These are phyloP conservation scores for Syncephalastrum monosporum DNA, from an alignment of 371 early-diverging fungal genomes.

Conservation along the genomic window DNA sequence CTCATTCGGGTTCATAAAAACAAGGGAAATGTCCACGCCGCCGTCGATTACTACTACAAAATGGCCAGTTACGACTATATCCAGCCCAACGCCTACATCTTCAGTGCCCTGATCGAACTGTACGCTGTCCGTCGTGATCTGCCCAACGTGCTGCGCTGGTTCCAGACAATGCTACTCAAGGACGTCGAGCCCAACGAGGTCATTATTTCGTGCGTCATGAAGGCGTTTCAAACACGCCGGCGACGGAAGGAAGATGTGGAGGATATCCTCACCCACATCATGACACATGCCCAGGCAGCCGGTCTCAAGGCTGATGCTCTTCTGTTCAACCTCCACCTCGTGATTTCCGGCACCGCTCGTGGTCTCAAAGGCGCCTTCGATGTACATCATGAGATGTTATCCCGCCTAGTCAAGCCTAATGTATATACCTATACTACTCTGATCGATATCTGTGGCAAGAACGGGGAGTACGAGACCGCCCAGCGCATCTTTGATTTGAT, in stretches of 20 bases:
- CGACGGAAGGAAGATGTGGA: conserved; percentile 10
- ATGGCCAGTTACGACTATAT: conserved; percentile 14
- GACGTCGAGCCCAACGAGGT: conserved; percentile 32
- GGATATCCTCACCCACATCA: conserved; percentile 26
- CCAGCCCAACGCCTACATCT: conserved; percentile 50
- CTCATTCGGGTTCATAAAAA: conserved; percentile 42
- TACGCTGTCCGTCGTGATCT: conserved; percentile 23
- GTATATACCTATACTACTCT: conserved; percentile 44
- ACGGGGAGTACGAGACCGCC: conserved; percentile 35
- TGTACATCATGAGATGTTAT: conserved; percentile 42
- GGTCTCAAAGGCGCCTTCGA: conserved; percentile 32
- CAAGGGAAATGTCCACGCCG: conserved; percentile 18
- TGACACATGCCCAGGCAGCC: conserved; percentile 27
- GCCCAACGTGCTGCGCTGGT: conserved; percentile 38
- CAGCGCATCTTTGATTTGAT: conserved; percentile 45
- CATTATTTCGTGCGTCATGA: conserved; percentile 29
- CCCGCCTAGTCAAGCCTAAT: conserved; percentile 31
- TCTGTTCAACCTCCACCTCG: conserved; percentile 41
- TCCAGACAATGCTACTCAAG: conserved; percentile 33
- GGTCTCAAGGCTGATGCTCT: conserved; percentile 40
- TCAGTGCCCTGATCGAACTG: conserved; percentile 49
- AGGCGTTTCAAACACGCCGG: conserved; percentile 18
- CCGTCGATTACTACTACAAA: conserved; percentile 36
- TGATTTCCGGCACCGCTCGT: conserved; percentile 27
- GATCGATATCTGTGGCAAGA: conserved; percentile 32